phyloP scores from a whole-genome alignment of 2,329 filamentous ascomycete genomes.

The Phialocephala sp. region DNA sequence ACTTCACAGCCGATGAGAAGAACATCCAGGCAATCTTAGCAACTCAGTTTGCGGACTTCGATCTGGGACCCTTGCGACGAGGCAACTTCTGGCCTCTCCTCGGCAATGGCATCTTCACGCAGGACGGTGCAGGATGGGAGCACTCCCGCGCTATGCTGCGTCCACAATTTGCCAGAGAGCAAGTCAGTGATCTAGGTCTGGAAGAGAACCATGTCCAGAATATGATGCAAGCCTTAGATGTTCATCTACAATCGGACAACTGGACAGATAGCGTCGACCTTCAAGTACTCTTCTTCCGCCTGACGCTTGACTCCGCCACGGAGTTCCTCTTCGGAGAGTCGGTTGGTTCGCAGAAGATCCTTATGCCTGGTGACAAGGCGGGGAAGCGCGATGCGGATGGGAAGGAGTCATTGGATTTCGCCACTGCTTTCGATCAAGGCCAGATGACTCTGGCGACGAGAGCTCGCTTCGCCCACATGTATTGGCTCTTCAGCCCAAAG shows the following conservation, averaged over 20 bases:
- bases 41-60: constrained; percentile 58
- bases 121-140: constrained; percentile 41
- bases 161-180: constrained; percentile 59
- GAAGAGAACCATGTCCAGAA: constrained; percentile 72
- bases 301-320: constrained; percentile 58
- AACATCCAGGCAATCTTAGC: constrained; percentile 63
- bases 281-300: constrained; percentile 65
- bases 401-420: constrained; percentile 47
- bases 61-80: constrained; percentile 58
- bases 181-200: constrained; percentile 70
- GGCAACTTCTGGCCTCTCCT: constrained; percentile 52
- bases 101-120: constrained; percentile 42
- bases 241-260: constrained; percentile 58
- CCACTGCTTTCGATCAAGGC: constrained; percentile 53
- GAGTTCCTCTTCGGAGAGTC: constrained; percentile 62
- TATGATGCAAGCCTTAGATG: constrained; percentile 62
- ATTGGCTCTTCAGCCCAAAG: constrained; percentile 43
- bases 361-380: constrained; percentile 17
- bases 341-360: constrained; percentile 48
- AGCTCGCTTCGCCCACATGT: constrained; percentile 28
- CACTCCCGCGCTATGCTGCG: constrained; percentile 53
- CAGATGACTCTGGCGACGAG: constrained; percentile 39
- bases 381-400: constrained; percentile 10
- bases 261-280: constrained; percentile 59
- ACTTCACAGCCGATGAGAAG: constrained; percentile 42